phyloP scores from a whole-genome alignment of 176 grass and related monocot genomes.

The Eragrostis nindensis region DNA sequence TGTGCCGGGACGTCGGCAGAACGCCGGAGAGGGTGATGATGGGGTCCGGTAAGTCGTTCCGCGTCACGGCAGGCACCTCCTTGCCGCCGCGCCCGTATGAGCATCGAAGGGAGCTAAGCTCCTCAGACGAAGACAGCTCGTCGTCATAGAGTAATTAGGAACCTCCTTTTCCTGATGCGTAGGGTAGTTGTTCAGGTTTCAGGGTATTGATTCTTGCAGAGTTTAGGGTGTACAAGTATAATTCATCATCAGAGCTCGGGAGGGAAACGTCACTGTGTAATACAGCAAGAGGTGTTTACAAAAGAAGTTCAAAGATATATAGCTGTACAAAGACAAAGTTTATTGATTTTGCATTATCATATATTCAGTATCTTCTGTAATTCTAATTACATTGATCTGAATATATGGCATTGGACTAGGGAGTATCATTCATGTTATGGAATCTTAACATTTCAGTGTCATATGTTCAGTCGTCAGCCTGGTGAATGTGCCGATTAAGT shows the following conservation, averaged over 20 bases:
- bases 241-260: slow-evolving; percentile 8
- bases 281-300: too few species aligned
- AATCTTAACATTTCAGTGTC: too few species aligned
- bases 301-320: too few species aligned
- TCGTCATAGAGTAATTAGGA: slow-evolving; percentile 42
- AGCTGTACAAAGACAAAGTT: too few species aligned
- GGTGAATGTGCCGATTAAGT: too few species aligned
- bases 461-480: too few species aligned
- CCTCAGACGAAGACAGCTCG: slow-evolving; percentile 62
- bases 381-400: too few species aligned
- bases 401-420: too few species aligned
- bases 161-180: slow-evolving; percentile 13
- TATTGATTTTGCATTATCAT: too few species aligned
- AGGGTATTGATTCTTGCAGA: slow-evolving; percentile 37
- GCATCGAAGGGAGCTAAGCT: slow-evolving; percentile 24
- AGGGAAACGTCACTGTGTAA: slow-evolving; percentile 18
- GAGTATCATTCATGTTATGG: too few species aligned
- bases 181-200: slow-evolving; percentile 31
- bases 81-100: slow-evolving; percentile 30
- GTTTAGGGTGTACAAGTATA: slow-evolving; percentile 11
- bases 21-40: slow-evolving; percentile 69
- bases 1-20: slow-evolving; percentile 72
- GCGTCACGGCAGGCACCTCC: slow-evolving; percentile 47
- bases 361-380: too few species aligned
- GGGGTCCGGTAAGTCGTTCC: slow-evolving; percentile 63